Evolutionary conservation across 1,284 basidiomycete genomes (phyloP), one percentile per base, ranked within the genome.

Genomic region (Ceratobasidium sp.): DNA sequence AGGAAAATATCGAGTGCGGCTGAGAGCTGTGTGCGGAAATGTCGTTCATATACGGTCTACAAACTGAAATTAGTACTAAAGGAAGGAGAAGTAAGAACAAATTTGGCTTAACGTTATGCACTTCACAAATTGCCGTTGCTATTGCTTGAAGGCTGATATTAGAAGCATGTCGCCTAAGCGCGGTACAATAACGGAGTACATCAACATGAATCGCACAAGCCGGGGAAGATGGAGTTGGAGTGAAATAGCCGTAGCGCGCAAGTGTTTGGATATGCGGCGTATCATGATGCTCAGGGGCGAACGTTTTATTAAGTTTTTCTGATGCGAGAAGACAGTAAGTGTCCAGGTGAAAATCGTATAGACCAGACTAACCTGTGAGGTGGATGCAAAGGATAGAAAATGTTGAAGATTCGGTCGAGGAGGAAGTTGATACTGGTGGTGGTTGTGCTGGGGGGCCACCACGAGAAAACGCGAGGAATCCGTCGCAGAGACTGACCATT

Each of bases 1-100:
- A 78, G 67, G 62, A 74, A 77, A 0, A 76, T 24, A 51, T 78
- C 75, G 57, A 73, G 64, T 0, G 75, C 73, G n/a, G 73, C 73
- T 0, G 67, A 73, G 62, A 79, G 77, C 44, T 79, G 78, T n/a
- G 19, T 57, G 14, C 62, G 71, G 17, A 69, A 17, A 47, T 54
- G 27, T 1, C 22, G 51, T 1, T 22, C 7, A 47, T 67, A 76
- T 19, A 31, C 0, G 17, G 33, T 60, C 71, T 74, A 56, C n/a
- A 29, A 33, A 48, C 1, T 2, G 27, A n/a, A n/a, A 36, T 51
- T 6, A 17, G 29, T 11, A 24, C 2, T 15, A 66, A 17, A 33
- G 4, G 27, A 33, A 27, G 19, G 17, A 27, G 11, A 7, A 19
- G 2, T 51, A 14, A 48, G 27, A 14, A 53, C n/a, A n/a, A n/a